These are phyloP conservation scores for Leptographium flavum DNA, from an alignment of 2,329 filamentous ascomycete species.

Conservation along the genomic window DNA sequence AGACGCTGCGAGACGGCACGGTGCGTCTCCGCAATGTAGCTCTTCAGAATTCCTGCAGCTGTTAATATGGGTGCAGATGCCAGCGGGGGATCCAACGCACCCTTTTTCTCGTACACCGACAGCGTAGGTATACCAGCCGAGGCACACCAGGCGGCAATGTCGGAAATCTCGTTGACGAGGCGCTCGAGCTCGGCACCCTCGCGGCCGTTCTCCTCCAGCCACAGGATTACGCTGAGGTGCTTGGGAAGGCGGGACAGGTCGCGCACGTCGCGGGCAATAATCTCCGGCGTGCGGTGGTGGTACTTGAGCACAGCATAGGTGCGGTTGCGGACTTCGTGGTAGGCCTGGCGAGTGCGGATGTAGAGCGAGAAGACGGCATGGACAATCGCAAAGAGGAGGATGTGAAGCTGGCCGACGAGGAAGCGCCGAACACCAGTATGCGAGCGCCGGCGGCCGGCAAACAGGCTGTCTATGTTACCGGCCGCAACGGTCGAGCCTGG, in stretches of 20 bases:
- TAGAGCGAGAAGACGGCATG: constrained; percentile 81
- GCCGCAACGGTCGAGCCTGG: not conserved
- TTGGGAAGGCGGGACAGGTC: constrained; percentile 60
- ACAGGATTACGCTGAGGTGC: constrained; percentile 78
- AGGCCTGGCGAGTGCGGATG: constrained; percentile 66
- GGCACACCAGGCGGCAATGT: constrained; percentile 85
- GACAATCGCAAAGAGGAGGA: constrained; percentile 53
- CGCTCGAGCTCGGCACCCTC: constrained; percentile 64
- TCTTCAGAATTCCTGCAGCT: constrained; percentile 64
- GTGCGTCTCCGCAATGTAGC: constrained; percentile 75
- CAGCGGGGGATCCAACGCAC: constrained; percentile 30
- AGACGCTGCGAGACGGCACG: constrained; percentile 67
- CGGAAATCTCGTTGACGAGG: constrained; percentile 81
- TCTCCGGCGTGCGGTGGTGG: constrained; percentile 87
- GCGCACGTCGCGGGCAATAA: constrained; percentile 78
- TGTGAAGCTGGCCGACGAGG: constrained; percentile 46
- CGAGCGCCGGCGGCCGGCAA: constrained; percentile 16
- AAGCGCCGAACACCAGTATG: constrained; percentile 47
- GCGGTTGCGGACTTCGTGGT: constrained; percentile 64
- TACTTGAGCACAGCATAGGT: constrained; percentile 76
- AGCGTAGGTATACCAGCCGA: constrained; percentile 77
- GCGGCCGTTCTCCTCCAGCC: constrained; percentile 54
- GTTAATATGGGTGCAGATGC: not conserved
- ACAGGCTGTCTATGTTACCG: not conserved
- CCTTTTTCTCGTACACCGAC: constrained; percentile 84